Evolutionary conservation across 768 basidiomycete species (phyloP).

Genomic region (Kwoniella sp.): DNA sequence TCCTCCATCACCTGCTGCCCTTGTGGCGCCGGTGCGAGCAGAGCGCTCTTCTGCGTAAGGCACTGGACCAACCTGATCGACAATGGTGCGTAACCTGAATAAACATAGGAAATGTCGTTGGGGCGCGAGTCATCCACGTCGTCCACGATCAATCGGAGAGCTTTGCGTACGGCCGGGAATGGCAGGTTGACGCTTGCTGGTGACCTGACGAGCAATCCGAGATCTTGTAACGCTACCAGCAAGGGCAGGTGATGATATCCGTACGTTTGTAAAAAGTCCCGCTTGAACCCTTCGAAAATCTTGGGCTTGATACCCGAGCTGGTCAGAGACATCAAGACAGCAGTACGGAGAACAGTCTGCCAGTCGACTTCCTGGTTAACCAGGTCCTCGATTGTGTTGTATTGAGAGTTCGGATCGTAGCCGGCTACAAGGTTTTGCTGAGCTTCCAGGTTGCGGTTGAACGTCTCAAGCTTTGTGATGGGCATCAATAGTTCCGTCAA

Average conservation of each 20-base stretch:
- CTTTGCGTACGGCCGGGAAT: slow-evolving; percentile 69
- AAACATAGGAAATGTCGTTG: slow-evolving; percentile 92
- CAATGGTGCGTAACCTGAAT: slow-evolving; percentile 94
- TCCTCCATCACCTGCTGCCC: slow-evolving; percentile 38
- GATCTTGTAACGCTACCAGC: slow-evolving; percentile 50
- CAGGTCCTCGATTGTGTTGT: slow-evolving; percentile 83
- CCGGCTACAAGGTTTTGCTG: slow-evolving; percentile 97
- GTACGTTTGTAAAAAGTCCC: slow-evolving; percentile 82
- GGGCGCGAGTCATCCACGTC: slow-evolving; percentile 67
- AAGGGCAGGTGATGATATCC: slow-evolving; percentile 59
- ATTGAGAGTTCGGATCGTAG: slow-evolving; percentile 73
- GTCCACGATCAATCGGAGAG: slow-evolving; percentile 80
- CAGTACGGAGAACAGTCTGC: slow-evolving; percentile 68
- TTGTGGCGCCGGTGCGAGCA: slow-evolving; percentile 54
- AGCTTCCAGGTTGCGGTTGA: slow-evolving; percentile 87
- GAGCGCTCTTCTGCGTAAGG: slow-evolving; percentile 81
- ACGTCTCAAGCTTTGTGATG: slow-evolving; percentile 75
- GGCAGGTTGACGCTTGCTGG: slow-evolving; percentile 58
- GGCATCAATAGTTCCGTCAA: slow-evolving; percentile 87
- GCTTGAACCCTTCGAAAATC: slow-evolving; percentile 77
- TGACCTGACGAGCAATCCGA: slow-evolving; percentile 61
- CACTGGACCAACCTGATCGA: slow-evolving; percentile 89
- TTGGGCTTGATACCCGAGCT: slow-evolving; percentile 82
- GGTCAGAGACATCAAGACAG: slow-evolving; percentile 81
- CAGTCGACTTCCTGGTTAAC: slow-evolving; percentile 81